Base-by-base conservation (phyloP, 164 flowering plant species). In the Tinospora cordifolia region DNA sequence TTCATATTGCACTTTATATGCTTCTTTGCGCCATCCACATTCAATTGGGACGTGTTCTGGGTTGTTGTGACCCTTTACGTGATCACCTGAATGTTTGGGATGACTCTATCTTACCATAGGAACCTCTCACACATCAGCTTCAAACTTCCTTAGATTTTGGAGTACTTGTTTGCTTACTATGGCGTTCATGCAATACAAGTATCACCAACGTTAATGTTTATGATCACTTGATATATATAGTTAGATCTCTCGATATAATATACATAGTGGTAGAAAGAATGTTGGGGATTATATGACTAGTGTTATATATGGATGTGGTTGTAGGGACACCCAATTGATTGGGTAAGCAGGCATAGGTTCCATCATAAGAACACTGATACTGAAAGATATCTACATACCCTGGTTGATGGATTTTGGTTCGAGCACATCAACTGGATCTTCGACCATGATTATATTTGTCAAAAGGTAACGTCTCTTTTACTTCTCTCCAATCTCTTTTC, bases 361-460 rank as follows among this genome's bases (percentile, higher is more conserved):
- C 96, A 92, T 72, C 96, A 92, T 75, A 91, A 90, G 76, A 87
- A 69, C 70, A 82, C 89, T 67, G 98, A 90, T 75, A 81, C 96
- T 1, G 92, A 90, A 36, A 79, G 76, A 78, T 94, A 92, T 65
- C 96, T 94, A 7, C 98, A 92, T 73, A 90, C 90, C 67, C 98
- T 96, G 30, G 60, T 67, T 34, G 88, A 88, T 75, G 98, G 98
- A 7, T 90, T 92, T 75, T 90, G 94, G 98, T 86, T 80, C 57
- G 88, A 93, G 72, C 94, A 92, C 75, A 86, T 92, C 77, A 88
- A 79, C 70, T 92, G 94, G 98, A 72, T 92, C 3, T 88, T 92
- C 76, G 91, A 89, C 68, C 68, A 75, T 54, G 46, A 76, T 15
- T 66, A 79, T 41, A 21, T 88, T 6, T 2, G 22, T 38, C 77